These are phyloP conservation scores for Sutorius australiensis DNA, from an alignment of 768 basidiomycete genomes.

Conservation along the genomic window DNA sequence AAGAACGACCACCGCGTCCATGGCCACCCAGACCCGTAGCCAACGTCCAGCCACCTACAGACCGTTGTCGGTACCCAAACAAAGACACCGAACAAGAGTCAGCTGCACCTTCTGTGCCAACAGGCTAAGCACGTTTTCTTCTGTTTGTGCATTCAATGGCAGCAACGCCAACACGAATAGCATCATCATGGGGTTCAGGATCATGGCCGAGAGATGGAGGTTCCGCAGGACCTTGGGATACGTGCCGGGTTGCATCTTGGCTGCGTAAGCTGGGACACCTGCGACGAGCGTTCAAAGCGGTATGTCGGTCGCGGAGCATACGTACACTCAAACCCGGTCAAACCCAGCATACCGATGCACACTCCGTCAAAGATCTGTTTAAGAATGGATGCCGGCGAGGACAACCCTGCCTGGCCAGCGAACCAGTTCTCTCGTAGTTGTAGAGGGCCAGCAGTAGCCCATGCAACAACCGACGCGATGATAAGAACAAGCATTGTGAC, in stretches of 20 bases:
- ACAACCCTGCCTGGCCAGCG: constrained; percentile 27
- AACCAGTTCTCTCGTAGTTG: constrained; percentile 58
- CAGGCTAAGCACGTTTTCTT: constrained; percentile 62
- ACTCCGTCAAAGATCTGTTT: constrained; percentile 60
- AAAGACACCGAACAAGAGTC: not conserved
- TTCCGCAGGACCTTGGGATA: constrained; percentile 64
- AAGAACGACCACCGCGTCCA: constrained; percentile 68
- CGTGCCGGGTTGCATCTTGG: constrained; percentile 51
- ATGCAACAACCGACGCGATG: constrained; percentile 46
- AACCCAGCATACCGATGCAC: constrained; percentile 67
- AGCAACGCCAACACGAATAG: constrained; percentile 57
- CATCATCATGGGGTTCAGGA: constrained; percentile 55
- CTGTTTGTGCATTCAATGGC: constrained; percentile 46
- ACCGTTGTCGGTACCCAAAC: not conserved
- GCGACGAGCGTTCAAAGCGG: not conserved
- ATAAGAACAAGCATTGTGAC: constrained; percentile 54
- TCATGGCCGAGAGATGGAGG: constrained; percentile 55
- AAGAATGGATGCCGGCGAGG: constrained; percentile 32
- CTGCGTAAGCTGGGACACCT: constrained; percentile 64
- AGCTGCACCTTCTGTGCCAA: constrained; percentile 51
- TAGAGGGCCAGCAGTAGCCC: constrained; percentile 45
- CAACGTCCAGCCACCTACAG: constrained; percentile 53
- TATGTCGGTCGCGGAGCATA: not conserved
- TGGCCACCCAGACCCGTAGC: constrained; percentile 59
- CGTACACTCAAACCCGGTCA: constrained; percentile 69